Base-by-base conservation (phyloP, 2,329 filamentous ascomycete genomes). In the Phialophora verrucosa region DNA sequence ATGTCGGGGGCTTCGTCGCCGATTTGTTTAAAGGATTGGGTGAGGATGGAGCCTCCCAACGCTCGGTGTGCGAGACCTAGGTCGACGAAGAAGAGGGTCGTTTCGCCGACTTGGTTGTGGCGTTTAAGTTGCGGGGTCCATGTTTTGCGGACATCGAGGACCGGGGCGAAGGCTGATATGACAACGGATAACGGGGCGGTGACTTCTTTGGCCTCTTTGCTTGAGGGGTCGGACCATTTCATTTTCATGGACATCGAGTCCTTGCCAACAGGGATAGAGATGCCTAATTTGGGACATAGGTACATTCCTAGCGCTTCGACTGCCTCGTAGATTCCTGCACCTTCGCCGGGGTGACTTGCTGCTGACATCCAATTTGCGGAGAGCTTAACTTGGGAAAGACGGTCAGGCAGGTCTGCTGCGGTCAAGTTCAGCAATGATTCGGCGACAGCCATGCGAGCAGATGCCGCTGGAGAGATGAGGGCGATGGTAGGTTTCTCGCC, bases 211-310 rank as follows among this genome's bases (percentile, higher is more conserved):
- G 85, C 80, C 68, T 91, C 84, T 20, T 87, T 86, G 32, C 83
- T 86, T 64, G 85, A 82, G 68, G 83, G 82, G 71, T 94, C 91
- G 75, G 88, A 90, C 95, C 95, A 98, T 63, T 92, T 92, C 74
- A 96, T 94, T 83, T 97, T 97, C 95, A 99, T 98, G 2, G 93
- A 97, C 79, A 96, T 97, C 0, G 94, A 98, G 78, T 99, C 95
- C 80, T 99, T 98, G 63, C 95, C 95, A 8, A 98, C 95, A 3
- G 95, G 95, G 66, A 99, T 98, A 64, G 91, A 92, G 68, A 99
- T 88, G 38, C 91, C 92, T n/a, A 98, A 84, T 73, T 91, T 85
- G 1, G 93, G 93, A 79, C 95, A 99, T 8, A 99, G 83, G 56
- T 96, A 91, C 87, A 97, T 90, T 57, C 93, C 93, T 65, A 97